A percentile compares a stretch with the other conserved stretches of the same genome.
phyloP scores from a whole-genome alignment of 1,284 basidiomycete species.

The Dichomitus squalens region DNA sequence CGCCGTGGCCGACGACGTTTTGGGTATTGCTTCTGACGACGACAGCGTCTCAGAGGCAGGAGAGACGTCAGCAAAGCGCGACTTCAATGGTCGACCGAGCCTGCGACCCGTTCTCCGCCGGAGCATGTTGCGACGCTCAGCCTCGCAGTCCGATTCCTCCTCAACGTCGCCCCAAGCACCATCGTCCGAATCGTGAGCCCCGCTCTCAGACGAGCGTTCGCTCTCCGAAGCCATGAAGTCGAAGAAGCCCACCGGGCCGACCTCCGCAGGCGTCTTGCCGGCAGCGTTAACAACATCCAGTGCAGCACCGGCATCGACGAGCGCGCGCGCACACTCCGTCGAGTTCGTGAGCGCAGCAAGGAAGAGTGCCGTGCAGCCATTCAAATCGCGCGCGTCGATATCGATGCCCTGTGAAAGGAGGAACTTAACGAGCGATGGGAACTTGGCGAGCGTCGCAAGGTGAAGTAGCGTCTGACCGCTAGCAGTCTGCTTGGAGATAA shows the following conservation, averaged over 20 bases:
- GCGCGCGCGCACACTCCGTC: constrained; percentile 62
- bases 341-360: constrained; percentile 79
- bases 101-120: constrained; percentile 1
- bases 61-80: constrained; percentile 8
- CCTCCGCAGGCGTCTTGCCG: constrained; percentile 82
- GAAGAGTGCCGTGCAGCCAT: constrained; percentile 90
- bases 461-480: constrained; percentile 88
- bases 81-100: constrained; percentile 20
- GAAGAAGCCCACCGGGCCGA: constrained; percentile 67
- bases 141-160: constrained; percentile 56
- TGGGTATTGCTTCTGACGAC: background rate
- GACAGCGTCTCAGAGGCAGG: background rate
- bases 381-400: constrained; percentile 84
- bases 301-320: constrained; percentile 83
- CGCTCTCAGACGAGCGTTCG: constrained; percentile 34
- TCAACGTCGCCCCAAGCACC: constrained; percentile 71
- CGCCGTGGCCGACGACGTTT: background rate
- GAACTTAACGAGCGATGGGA: constrained; percentile 71
- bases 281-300: constrained; percentile 73
- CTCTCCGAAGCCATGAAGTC: constrained; percentile 38
- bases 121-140: constrained; percentile 11
- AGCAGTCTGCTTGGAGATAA: constrained; percentile 65
- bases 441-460: constrained; percentile 82
- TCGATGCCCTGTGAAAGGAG: constrained; percentile 78
- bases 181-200: constrained; percentile 56